These are phyloP conservation scores for Geotrichum carabidarum DNA, from an alignment of 1,139 yeast genomes.

Conservation along the genomic window DNA sequence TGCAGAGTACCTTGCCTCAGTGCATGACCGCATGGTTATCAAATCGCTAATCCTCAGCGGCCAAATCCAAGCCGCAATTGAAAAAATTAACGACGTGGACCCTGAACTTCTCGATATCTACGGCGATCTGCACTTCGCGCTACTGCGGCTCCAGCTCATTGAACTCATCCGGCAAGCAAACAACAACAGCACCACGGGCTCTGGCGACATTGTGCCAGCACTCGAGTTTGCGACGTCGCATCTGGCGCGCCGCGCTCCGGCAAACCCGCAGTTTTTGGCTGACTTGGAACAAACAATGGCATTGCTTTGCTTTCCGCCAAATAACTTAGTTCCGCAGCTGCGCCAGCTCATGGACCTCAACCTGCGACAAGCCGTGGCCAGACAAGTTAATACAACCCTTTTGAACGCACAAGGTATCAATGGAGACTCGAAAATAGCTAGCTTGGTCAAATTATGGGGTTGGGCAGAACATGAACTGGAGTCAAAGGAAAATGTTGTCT, in stretches of 20 bases:
- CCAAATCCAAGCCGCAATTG: conserved; percentile 37
- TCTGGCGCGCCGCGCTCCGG: conserved; percentile 38
- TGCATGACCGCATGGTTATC: conserved; percentile 36
- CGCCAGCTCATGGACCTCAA: conserved; percentile 35
- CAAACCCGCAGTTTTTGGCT: conserved; percentile 32
- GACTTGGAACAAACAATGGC: conserved; percentile 42
- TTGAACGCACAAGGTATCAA: conserved; percentile 35
- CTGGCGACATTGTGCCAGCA: conserved; percentile 32
- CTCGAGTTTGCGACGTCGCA: conserved; percentile 40
- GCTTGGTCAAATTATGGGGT: conserved; percentile 35
- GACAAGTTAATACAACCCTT: conserved; percentile 37
- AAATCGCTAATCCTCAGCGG: conserved; percentile 37
- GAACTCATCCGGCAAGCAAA: conserved; percentile 36
- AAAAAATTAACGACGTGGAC: conserved; percentile 38
- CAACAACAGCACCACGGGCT: not conserved
- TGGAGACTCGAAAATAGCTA: conserved; percentile 36
- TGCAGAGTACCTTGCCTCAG: conserved; percentile 7
- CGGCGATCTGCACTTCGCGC: conserved; percentile 36
- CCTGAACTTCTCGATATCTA: conserved; percentile 39
- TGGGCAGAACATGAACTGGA: conserved; percentile 35
- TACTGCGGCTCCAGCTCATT: conserved; percentile 39
- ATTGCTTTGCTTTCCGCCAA: conserved; percentile 39
- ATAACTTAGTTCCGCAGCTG: conserved; percentile 33
- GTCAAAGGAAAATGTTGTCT: conserved; percentile 26
- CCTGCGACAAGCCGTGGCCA: conserved; percentile 37